These are phyloP conservation scores for Sclerotiophoma versabilis DNA, from an alignment of 2,329 filamentous ascomycete species.

Conservation along the genomic window DNA sequence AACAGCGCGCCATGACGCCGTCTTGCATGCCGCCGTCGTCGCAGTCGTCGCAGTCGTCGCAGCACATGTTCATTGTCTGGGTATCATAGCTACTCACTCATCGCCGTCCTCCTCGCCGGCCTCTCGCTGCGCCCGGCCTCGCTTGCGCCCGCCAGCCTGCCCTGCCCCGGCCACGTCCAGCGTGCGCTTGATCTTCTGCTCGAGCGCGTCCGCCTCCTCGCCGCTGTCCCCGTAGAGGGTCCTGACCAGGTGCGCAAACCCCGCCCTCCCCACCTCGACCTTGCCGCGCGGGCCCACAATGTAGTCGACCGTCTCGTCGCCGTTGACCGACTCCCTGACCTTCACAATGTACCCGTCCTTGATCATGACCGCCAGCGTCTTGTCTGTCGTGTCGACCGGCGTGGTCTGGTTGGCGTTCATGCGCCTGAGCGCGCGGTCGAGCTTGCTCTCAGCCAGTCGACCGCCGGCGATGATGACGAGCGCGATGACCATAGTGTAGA, in stretches of 20 bases:
- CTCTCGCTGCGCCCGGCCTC: constrained; percentile 21
- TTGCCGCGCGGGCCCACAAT: constrained; percentile 84
- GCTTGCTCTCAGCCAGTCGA: constrained; percentile 76
- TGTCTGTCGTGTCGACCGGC: constrained; percentile 75
- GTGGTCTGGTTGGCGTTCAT: constrained; percentile 79
- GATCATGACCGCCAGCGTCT: constrained; percentile 75
- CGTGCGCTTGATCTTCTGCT: constrained; percentile 43
- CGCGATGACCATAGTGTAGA: constrained; percentile 82
- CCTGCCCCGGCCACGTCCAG: constrained; percentile 36
- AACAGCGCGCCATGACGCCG: background rate
- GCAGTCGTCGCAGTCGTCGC: background rate
- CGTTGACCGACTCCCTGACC: constrained; percentile 71
- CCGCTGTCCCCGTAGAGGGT: constrained; percentile 56
- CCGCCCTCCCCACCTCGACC: constrained; percentile 80
- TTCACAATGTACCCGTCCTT: constrained; percentile 85
- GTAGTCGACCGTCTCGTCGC: constrained; percentile 81
- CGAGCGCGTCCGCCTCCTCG: constrained; percentile 45
- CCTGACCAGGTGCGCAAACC: constrained; percentile 73
- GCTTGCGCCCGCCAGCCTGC: constrained; percentile 24
- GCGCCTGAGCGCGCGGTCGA: constrained; percentile 76
- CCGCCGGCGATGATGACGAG: constrained; percentile 77
- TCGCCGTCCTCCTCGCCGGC: constrained; percentile 8
- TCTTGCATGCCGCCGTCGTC: background rate
- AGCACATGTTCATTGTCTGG: background rate
- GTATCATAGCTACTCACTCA: constrained; percentile 4